These are phyloP conservation scores for Fusarium scirpi DNA, from an alignment of 2,329 filamentous ascomycete species.

Conservation along the genomic window DNA sequence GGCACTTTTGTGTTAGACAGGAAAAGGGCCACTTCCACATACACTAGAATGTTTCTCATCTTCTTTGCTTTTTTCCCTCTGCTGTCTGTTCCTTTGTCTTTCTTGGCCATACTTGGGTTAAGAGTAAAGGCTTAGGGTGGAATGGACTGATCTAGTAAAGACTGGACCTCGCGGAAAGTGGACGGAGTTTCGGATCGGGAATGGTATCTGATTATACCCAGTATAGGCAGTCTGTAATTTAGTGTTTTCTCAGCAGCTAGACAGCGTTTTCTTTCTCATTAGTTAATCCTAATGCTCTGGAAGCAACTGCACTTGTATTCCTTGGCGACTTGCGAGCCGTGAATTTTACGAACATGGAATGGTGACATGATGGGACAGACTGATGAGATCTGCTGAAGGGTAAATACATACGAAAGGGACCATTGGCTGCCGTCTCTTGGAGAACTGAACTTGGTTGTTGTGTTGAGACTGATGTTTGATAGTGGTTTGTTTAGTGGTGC, in stretches of 20 bases:
- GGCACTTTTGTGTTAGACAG: constrained; percentile 20
- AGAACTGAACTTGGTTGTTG: not conserved
- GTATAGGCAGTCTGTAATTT: constrained; percentile 39
- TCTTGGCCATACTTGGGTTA: constrained; percentile 21
- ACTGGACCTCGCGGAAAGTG: constrained; percentile 39
- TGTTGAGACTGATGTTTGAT: not conserved
- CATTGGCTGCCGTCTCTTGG: not conserved
- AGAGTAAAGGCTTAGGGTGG: constrained; percentile 6
- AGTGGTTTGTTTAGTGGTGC: not conserved
- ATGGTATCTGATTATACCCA: constrained; percentile 47
- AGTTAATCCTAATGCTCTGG: constrained; percentile 13
- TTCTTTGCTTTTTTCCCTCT: constrained; percentile 21
- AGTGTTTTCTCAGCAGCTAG: constrained; percentile 30
- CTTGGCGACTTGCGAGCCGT: not conserved
- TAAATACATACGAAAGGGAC: not conserved
- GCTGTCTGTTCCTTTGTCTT: constrained; percentile 7
- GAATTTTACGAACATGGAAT: not conserved
- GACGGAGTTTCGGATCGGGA: constrained; percentile 41
- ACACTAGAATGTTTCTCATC: constrained; percentile 36
- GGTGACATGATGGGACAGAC: not conserved
- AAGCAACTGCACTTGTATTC: constrained; percentile 7
- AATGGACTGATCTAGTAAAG: constrained; percentile 33
- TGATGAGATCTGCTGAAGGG: not conserved
- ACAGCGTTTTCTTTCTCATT: constrained; percentile 1
- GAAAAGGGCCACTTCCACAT: constrained; percentile 14